These are phyloP conservation scores for Aspergillus haitiensis DNA, from an alignment of 495 filamentous ascomycete species.

Conservation along the genomic window DNA sequence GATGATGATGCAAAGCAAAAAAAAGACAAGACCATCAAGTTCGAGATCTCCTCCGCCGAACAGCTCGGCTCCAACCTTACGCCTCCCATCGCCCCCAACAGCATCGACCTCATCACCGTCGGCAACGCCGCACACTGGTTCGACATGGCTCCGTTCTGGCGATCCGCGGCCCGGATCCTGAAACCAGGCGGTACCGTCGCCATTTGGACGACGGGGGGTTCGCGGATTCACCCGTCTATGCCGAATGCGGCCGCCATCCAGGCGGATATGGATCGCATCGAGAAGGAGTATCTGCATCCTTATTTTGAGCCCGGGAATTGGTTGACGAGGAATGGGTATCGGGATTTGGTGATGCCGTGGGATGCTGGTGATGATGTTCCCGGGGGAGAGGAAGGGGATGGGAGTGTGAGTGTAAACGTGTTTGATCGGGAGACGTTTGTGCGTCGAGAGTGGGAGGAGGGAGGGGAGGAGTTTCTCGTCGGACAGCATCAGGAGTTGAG, in stretches of 20 bases:
- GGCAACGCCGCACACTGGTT: slow-evolving; percentile 63
- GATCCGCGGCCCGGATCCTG: slow-evolving; percentile 47
- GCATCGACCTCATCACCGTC: slow-evolving; percentile 54
- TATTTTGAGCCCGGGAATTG: slow-evolving; percentile 42
- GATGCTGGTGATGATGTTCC: slow-evolving; percentile 7
- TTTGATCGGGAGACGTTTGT: slow-evolving; percentile 46
- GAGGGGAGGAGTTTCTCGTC: slow-evolving; percentile 27
- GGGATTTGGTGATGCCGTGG: slow-evolving; percentile 53
- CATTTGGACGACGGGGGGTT: slow-evolving; percentile 42
- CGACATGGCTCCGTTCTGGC: slow-evolving; percentile 57
- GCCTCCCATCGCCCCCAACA: slow-evolving; percentile 21
- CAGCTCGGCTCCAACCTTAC: slow-evolving; percentile 30
- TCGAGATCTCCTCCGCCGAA: slow-evolving; percentile 48
- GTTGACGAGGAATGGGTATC: slow-evolving; percentile 39
- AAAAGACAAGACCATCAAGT: slow-evolving; percentile 34
- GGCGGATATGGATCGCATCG: slow-evolving; percentile 31
- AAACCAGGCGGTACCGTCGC: slow-evolving; percentile 58
- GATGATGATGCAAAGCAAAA: no score
- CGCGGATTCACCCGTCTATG: slow-evolving; percentile 33
- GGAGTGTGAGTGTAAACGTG: slow-evolving; percentile 27
- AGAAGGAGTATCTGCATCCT: slow-evolving; percentile 31
- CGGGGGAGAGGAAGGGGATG: slow-evolving; percentile 28
- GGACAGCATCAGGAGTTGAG: slow-evolving; percentile 18
- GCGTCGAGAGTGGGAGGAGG: slow-evolving; percentile 43
- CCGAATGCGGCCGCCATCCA: slow-evolving; percentile 35